Conservation (phyloP, 2,329 filamentous ascomycete genomes). For the Hawksworthiomyces lignivorus region DNA sequence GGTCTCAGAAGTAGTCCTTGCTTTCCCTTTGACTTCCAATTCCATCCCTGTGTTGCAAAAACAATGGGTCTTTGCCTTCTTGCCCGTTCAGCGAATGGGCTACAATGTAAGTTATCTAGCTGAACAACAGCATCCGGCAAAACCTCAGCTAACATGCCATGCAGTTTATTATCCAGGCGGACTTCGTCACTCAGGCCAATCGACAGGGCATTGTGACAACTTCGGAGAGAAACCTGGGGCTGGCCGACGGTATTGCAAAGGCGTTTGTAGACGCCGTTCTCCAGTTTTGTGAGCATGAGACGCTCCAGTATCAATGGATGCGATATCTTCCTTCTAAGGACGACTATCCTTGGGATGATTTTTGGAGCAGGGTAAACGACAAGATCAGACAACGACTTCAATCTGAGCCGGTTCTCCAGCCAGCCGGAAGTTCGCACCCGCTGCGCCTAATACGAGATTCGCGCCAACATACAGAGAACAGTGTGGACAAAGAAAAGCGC, state of each 20-base stretch:
- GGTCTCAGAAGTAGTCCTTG: conserved; percentile 32
- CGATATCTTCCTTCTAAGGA: conserved; percentile 21
- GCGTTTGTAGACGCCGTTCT: conserved; percentile 31
- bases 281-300: conserved; percentile 29
- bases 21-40: conserved; percentile 33
- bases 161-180: conserved; percentile 40
- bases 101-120: conserved; percentile 30
- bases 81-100: conserved; percentile 33
- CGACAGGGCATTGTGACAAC: conserved; percentile 32
- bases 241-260: conserved; percentile 28
- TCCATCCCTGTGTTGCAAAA: conserved; percentile 27
- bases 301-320: conserved; percentile 36
- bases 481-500: no score
- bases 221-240: conserved; percentile 29
- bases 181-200: conserved; percentile 40
- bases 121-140: not conserved
- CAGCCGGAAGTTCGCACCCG: not conserved
- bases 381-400: not conserved
- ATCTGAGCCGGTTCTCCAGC: not conserved
- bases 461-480: not conserved
- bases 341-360: conserved; percentile 1
- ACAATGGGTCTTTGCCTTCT: conserved; percentile 38
- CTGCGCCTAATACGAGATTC: not conserved
- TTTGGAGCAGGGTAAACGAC: not conserved
- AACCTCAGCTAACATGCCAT: conserved; percentile 12